Evolutionary conservation across 306 rosid genomes (phyloP), one percentile per base, ranked within the genome.

Genomic region (Vachellia pachyceras): DNA sequence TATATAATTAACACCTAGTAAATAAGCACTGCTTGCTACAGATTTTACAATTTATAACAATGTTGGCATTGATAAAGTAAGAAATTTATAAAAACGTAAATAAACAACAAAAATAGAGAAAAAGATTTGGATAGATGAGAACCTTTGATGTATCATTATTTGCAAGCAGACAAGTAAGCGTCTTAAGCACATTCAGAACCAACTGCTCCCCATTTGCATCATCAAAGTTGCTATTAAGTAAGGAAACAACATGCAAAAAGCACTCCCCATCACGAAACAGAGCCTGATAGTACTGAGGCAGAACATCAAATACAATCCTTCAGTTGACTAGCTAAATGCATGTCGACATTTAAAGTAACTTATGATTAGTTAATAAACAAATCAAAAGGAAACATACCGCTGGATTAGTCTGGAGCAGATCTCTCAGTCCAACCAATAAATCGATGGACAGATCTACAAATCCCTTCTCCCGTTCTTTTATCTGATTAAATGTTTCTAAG

Each of bases 211-310:
- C 90, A 47, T 84, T 83, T 39, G 73, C 87, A 73, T 87, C 88
- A 29, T 91, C 91, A 35, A 90, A 90, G 82, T 86, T 89, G 85
- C 95, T 91, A 82, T 95, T 95, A 82, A 95, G 92, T 76, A 95
- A 89, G 14, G 99, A 95, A 69, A 95, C 97, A 63, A 95, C 89
- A 78, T 95, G 99, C 93, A 95, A 84, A 89, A 95, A 95, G 89
- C 99, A 95, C 80, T 91, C 99, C 75, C 98, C 99, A 44, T 91
- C 99, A 80, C 93, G 94, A 87, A 95, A 95, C 81, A 95, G 83
- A 82, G 90, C 86, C 81, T 95, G 99, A 85, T 93, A 95, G 93
- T 90, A 91, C 99, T 95, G 96, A 82, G 76, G 73, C 75, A 74
- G 79, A 69, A 85, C 49, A 55, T 61, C 69, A 77, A 79, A 80